A percentile compares a stretch with the other conserved stretches of the same genome.
These are phyloP conservation scores for Xenoacremonium recifei DNA, from an alignment of 2,329 filamentous ascomycete genomes.

Conservation along the genomic window DNA sequence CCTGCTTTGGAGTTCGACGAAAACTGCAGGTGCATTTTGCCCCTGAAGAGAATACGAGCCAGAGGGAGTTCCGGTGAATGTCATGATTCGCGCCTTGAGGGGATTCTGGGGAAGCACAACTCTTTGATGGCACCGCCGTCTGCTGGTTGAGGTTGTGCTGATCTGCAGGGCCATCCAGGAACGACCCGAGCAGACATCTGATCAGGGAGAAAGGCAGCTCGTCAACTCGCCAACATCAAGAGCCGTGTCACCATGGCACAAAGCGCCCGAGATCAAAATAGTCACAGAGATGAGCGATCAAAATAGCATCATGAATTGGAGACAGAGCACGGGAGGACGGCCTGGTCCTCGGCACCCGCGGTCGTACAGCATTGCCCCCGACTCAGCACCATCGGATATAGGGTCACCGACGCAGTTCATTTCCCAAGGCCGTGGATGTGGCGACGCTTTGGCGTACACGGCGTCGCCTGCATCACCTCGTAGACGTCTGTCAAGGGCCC, in stretches of 20 bases:
- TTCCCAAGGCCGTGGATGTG: conserved; percentile 9
- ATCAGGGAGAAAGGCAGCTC: neutral
- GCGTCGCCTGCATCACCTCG: neutral
- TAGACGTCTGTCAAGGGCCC: neutral
- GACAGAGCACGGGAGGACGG: neutral
- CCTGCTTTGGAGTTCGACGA: neutral
- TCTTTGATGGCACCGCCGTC: neutral
- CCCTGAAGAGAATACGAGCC: conserved; percentile 1
- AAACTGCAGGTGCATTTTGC: neutral
- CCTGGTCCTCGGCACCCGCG: neutral
- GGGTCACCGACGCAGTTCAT: conserved; percentile 2
- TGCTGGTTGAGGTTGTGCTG: neutral
- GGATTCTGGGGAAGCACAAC: neutral
- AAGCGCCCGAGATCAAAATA: neutral
- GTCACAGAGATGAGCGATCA: neutral
- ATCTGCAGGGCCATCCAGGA: neutral
- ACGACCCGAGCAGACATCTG: neutral
- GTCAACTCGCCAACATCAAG: neutral
- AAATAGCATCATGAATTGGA: conserved; percentile 6
- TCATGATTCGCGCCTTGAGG: neutral
- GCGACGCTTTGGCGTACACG: conserved; percentile 3
- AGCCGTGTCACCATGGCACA: neutral
- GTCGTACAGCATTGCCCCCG: conserved; percentile 1
- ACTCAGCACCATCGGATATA: neutral
- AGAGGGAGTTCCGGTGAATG: neutral